phyloP scores from a whole-genome alignment of 768 basidiomycete genomes.

The Lactifluus hygrophoroides region DNA sequence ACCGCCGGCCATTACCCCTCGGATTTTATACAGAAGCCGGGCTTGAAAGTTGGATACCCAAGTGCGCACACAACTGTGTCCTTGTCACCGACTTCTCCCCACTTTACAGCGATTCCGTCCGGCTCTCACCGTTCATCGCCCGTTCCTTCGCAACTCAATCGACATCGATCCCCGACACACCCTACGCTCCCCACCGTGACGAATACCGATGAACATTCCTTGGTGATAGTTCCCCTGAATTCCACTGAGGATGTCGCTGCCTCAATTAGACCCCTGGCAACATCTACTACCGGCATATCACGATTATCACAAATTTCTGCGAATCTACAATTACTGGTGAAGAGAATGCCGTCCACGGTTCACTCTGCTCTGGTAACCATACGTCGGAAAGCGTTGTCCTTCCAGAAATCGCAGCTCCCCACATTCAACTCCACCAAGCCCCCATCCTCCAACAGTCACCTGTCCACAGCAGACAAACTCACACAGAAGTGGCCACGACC shows the following conservation, averaged over 20 bases:
- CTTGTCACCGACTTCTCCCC: neutral
- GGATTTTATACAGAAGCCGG: neutral
- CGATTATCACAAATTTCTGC: neutral
- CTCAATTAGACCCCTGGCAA: neutral
- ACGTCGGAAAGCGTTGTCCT: neutral
- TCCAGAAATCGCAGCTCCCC: neutral
- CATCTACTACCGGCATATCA: neutral
- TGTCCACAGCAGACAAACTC: conserved; percentile 30
- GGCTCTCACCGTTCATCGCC: neutral
- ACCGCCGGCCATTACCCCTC: no score
- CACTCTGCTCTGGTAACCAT: neutral
- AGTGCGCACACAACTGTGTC: neutral
- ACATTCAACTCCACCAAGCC: neutral
- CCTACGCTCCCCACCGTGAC: neutral
- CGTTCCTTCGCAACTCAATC: neutral
- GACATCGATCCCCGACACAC: neutral
- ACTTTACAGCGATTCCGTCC: conserved; percentile 2
- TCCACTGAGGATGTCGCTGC: neutral
- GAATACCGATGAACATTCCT: neutral
- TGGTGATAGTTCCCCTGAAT: neutral
- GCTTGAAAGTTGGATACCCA: neutral
- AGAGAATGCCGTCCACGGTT: neutral
- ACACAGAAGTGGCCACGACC: conserved; percentile 47
- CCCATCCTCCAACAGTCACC: neutral
- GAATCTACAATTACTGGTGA: neutral